Percentiles rank a stretch among this genome's conserved stretches.
These are phyloP conservation scores for Ophiostoma angusticollis DNA, from an alignment of 2,329 filamentous ascomycete genomes.

Conservation along the genomic window DNA sequence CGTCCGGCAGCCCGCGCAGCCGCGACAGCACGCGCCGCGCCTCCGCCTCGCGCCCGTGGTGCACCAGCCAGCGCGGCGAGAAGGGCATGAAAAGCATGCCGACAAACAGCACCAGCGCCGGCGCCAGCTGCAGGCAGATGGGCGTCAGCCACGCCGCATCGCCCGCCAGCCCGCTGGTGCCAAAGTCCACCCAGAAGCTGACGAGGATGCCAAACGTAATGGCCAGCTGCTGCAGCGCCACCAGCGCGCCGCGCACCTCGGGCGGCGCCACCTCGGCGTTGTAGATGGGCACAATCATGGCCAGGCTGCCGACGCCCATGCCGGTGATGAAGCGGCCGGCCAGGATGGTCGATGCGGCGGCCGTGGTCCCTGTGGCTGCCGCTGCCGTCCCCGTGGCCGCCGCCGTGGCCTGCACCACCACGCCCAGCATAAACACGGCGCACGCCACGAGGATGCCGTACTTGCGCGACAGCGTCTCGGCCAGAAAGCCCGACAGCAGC, in stretches of 20 bases:
- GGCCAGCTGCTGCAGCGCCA: slow-evolving; percentile 37
- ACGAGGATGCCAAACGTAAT: slow-evolving; percentile 53
- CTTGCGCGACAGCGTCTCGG: slow-evolving; percentile 56
- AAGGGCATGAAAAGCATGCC: slow-evolving; percentile 75
- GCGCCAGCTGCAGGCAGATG: slow-evolving; percentile 56
- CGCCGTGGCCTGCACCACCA: slow-evolving; percentile 57
- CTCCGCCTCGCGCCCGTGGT: slow-evolving; percentile 57
- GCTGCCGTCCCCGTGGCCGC: too few species aligned
- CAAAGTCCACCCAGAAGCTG: slow-evolving; percentile 51
- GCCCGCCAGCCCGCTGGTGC: slow-evolving; percentile 46
- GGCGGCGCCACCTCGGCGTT: slow-evolving; percentile 37
- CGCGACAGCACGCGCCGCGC: slow-evolving; percentile 48
- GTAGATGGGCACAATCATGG: slow-evolving; percentile 44
- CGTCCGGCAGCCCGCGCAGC: slow-evolving; percentile 46
- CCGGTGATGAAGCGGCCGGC: slow-evolving; percentile 62
- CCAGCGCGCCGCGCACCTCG: slow-evolving; percentile 33
- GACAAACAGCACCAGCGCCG: slow-evolving; percentile 50
- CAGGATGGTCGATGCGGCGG: too few species aligned
- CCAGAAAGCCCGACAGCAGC: slow-evolving; percentile 56
- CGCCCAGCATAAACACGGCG: slow-evolving; percentile 55
- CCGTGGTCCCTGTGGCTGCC: slow-evolving; percentile 41
- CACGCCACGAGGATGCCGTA: slow-evolving; percentile 55
- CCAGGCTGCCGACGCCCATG: slow-evolving; percentile 56
- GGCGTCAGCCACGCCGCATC: slow-evolving; percentile 64
- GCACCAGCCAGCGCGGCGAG: slow-evolving; percentile 61